Evolutionary conservation across 257 asterid genomes (phyloP), one percentile per base, ranked within the genome.

Genomic region (Vinca minor): DNA sequence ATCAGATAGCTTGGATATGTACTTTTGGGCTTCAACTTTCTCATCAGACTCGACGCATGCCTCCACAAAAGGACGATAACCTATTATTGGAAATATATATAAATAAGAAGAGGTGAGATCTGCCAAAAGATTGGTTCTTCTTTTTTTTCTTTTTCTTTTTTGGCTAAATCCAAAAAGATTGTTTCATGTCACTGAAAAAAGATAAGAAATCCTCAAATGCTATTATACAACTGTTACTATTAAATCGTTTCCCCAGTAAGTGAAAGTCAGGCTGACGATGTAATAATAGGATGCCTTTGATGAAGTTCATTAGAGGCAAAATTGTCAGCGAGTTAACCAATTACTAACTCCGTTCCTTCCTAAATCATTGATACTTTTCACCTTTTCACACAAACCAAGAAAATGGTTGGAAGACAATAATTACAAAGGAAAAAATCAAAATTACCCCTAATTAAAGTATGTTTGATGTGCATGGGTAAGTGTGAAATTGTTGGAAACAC

Each of bases 31-130:
- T 85, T 89, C 95, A 49, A 71, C 83, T 69, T 85, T 92, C 83
- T 87, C 96, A 59, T 81, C 91, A 26, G 95, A 95, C 59, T 89
- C 98, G 17, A 79, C 67, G 70, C 98, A 89, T 58, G 98, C 98
- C 83, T 92, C 96, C 71, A 92, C 96, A 64, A 89, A 92, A 57
- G 98, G 98, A 63, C 93, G 94, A 81, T 82, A 92, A 64, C 98
- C 98, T 89, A 73, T 60, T 70, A 18, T 69, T 35, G 62, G 55
- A 75, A 34, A 68, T 1, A 42, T 4, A 38, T 8, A 39, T 60
- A 58, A 21, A 55, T 32, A 38, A 69, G 53, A 39, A 10, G 15
- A 12, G 62, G 23, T 15, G 31, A n/a, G 59, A 42, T 26, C 25
- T 23, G n/a, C n/a, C n/a, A n/a, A n/a, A n/a, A n/a, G n/a, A n/a